Conservation (phyloP, 1,284 basidiomycete species). For the Leccinum laetum region DNA sequence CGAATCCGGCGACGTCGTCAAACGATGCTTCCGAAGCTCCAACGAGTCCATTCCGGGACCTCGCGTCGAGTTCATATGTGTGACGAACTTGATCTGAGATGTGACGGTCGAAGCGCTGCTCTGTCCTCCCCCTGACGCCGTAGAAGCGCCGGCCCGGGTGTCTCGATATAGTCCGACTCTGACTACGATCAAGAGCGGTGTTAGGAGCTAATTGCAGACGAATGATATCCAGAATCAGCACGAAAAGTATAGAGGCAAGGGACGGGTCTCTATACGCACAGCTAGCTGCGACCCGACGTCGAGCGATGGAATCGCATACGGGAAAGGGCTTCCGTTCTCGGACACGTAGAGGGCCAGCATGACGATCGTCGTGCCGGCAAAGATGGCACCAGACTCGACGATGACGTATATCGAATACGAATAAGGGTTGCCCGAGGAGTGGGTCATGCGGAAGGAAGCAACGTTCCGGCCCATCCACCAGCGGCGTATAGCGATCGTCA, state of each 20-base stretch:
- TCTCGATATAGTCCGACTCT: constrained; percentile 12
- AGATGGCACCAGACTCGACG: constrained; percentile 17
- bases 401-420: constrained; percentile 16
- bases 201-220: constrained; percentile 9
- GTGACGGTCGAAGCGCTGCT: not conserved
- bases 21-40: not conserved
- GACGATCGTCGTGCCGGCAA: constrained; percentile 14
- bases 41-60: not conserved
- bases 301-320: constrained; percentile 17
- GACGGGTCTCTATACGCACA: constrained; percentile 6
- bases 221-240: not conserved
- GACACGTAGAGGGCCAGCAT: constrained; percentile 16
- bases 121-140: not conserved
- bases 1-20: too few relatives aligned
- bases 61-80: not conserved
- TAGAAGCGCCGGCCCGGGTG: not conserved
- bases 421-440: constrained; percentile 15
- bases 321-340: constrained; percentile 13
- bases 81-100: not conserved
- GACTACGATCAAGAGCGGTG: constrained; percentile 19
- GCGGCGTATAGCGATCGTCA: constrained; percentile 17
- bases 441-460: constrained; percentile 3
- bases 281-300: constrained; percentile 18
- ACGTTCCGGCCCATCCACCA: constrained; percentile 18
- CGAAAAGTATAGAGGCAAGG: not conserved